phyloP scores from a whole-genome alignment of 148 eudicot genomes.

The Nepenthes gracilis region DNA sequence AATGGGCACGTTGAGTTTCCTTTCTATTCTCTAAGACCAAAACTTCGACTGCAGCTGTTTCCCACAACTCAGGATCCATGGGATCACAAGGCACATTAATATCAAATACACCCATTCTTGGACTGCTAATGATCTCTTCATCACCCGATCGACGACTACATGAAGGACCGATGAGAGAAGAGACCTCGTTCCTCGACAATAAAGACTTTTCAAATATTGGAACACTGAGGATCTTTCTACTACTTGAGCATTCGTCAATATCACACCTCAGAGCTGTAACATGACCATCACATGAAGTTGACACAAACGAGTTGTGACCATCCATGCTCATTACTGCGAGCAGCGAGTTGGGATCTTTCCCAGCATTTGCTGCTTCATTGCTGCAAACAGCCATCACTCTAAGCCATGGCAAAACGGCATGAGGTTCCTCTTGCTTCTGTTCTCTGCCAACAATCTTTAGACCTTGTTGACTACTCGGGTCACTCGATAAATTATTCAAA shows the following conservation, averaged over 20 bases:
- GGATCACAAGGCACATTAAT: conserved; percentile 43
- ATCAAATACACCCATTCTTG: neutral
- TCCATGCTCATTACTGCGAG: conserved; percentile 10
- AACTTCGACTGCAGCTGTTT: conserved; percentile 13
- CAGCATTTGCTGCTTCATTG: conserved; percentile 15
- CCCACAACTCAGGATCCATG: conserved; percentile 14
- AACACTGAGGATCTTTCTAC: conserved; percentile 2
- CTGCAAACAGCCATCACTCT: conserved; percentile 22
- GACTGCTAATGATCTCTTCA: neutral
- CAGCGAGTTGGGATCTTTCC: conserved; percentile 18
- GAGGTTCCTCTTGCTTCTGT: conserved; percentile 21
- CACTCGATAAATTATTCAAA: conserved; percentile 22
- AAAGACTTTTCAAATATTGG: conserved; percentile 4
- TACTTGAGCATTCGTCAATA: neutral
- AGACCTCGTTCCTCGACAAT: neutral
- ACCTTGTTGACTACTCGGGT: conserved; percentile 17
- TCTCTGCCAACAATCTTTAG: conserved; percentile 16
- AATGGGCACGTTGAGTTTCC: conserved; percentile 8
- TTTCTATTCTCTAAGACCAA: conserved; percentile 13
- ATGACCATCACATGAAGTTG: conserved; percentile 17
- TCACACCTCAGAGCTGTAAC: neutral
- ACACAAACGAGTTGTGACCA: conserved; percentile 10
- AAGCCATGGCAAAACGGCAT: conserved; percentile 58
- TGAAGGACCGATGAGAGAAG: neutral
- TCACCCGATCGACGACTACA: neutral